Evolutionary conservation across 306 rosid species (phyloP), one percentile per base, ranked within the genome.

Genomic region (Lithocarpus polystachyus): DNA sequence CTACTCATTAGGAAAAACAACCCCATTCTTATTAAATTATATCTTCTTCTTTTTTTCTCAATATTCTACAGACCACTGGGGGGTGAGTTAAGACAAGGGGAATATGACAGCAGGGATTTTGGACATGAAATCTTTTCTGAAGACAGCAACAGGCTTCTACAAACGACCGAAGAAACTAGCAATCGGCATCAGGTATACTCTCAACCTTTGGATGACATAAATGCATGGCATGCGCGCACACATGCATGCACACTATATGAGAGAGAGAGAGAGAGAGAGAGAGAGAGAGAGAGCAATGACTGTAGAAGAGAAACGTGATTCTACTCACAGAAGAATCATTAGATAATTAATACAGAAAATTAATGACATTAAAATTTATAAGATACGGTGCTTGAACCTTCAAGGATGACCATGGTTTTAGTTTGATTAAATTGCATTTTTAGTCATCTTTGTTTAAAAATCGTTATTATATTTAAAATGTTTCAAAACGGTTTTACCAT

Each of bases 121-220:
- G 48, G 52, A 7, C 22, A 68, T 12, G 76, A 48, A 80, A 62
- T 74, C 24, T 65, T 1, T 73, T 35, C 51, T 68, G 18, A 75
- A 45, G 54, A 56, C 17, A 19, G 54, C 52, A 62, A 61, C 31
- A 62, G 52, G 40, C 43, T 33, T 48, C 65, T 29, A 15, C 76
- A 52, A 76, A 51, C 24, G 56, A 26, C 9, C 3, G 81, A 76
- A 65, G 82, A 72, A 72, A 26, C 69, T 35, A 57, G 11, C 15
- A 22, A 64, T 28, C 28, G 5, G 55, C 56, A 79, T 57, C 60
- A 18, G 48, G 26, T 60, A 56, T 23, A 40, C 45, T 6, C 26
- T 1, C 15, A 56, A 20, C 62, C 24, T 56, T 56, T 20, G 22
- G 22, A 56, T 56, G 12, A 20, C 22, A n/a, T 18, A 56, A 3